phyloP scores from a whole-genome alignment of 768 basidiomycete genomes.

The Pleurotus sapidus region DNA sequence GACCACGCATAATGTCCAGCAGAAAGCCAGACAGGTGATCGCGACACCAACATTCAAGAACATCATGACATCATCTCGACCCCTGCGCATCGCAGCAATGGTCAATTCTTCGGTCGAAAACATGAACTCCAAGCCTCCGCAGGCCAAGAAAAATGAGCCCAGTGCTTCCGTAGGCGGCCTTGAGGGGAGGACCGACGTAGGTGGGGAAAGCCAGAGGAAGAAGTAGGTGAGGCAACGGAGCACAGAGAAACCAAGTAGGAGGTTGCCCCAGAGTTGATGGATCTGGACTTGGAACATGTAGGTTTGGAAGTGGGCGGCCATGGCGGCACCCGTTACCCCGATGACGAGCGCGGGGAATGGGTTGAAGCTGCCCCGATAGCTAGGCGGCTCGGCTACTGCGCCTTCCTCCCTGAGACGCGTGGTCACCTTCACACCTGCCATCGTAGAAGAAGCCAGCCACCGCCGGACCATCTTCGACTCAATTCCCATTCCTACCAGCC shows the following conservation, averaged over 20 bases:
- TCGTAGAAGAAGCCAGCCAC: slow-evolving; percentile 66
- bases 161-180: slow-evolving; percentile 93
- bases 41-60: slow-evolving; percentile 84
- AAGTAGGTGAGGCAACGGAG: slow-evolving; percentile 89
- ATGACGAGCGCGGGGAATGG: slow-evolving; percentile 92
- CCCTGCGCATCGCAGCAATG: slow-evolving; percentile 87
- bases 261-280: slow-evolving; percentile 87
- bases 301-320: slow-evolving; percentile 88
- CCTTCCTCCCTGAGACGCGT: slow-evolving; percentile 30
- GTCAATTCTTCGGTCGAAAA: slow-evolving; percentile 88
- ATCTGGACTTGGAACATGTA: slow-evolving; percentile 95
- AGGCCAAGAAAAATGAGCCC: slow-evolving; percentile 82
- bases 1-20: slow-evolving; percentile 76
- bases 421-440: slow-evolving; percentile 24
- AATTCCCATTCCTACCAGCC: slow-evolving; percentile 82
- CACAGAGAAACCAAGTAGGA: slow-evolving; percentile 75
- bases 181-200: slow-evolving; percentile 80
- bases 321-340: slow-evolving; percentile 90
- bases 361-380: slow-evolving; percentile 79
- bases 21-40: slow-evolving; percentile 81
- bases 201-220: slow-evolving; percentile 88
- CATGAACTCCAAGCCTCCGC: slow-evolving; percentile 88
- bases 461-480: slow-evolving; percentile 73
- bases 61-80: slow-evolving; percentile 90
- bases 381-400: slow-evolving; percentile 61